Conservation (phyloP, 225 moss, liverwort and hornwort species). For the Sphagnum contortum region DNA sequence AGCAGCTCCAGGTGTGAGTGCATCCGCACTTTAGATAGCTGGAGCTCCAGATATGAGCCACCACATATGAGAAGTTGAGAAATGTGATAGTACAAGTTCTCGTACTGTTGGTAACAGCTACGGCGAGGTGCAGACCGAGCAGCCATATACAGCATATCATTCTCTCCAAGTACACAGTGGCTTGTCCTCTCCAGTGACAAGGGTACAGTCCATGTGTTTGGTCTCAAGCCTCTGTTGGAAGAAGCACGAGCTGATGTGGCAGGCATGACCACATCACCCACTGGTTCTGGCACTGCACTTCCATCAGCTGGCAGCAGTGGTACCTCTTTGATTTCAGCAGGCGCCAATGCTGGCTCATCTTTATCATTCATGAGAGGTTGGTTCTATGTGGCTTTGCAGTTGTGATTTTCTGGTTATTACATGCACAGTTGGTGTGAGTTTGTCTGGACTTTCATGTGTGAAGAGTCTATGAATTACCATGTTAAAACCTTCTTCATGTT, state of each 20-base stretch:
- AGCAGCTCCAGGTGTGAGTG: not conserved
- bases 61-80: too few species aligned
- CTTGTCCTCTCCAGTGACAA: conserved; percentile 74
- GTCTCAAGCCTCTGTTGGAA: conserved; percentile 39
- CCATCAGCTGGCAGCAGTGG: conserved; percentile 19
- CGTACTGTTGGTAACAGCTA: conserved; percentile 27
- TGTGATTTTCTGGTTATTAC: not conserved
- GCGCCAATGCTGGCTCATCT: conserved; percentile 83
- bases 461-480: not conserved
- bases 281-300: conserved; percentile 10
- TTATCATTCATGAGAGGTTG: conserved; percentile 92
- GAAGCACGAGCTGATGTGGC: conserved; percentile 40
- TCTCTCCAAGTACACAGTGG: conserved; percentile 63
- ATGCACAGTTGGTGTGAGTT: not conserved
- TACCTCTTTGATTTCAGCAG: conserved; percentile 25
- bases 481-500: not conserved
- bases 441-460: not conserved
- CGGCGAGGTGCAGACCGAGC: conserved; percentile 78
- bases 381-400: not conserved
- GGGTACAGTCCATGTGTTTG: conserved; percentile 87
- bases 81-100: too few species aligned
- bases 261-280: conserved; percentile 24
- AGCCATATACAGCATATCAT: conserved; percentile 71
- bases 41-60: not conserved
- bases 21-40: not conserved